Percentiles rank a stretch among this genome's conserved stretches.
Conservation (phyloP, 176 grass and related monocot species). For the Oryza rufipogon region DNA sequence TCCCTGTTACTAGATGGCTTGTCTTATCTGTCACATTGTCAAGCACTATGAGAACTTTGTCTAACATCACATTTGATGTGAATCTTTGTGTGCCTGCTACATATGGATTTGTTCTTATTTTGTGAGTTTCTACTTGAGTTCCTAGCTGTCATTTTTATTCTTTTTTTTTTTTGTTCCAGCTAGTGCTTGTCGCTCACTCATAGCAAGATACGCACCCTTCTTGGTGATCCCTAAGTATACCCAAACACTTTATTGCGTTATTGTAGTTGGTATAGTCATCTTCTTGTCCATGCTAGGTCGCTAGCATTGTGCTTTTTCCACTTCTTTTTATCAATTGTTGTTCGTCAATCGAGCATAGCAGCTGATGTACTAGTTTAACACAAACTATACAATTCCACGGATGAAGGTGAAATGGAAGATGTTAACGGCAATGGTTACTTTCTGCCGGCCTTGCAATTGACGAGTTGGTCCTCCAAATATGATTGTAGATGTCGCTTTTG, state of each 20-base stretch:
- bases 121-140: slow-evolving; percentile 11
- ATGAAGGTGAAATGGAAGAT: background rate
- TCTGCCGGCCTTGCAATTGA: slow-evolving; percentile 42
- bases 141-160: slow-evolving; percentile 11
- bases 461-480: background rate
- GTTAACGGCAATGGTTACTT: background rate
- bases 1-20: background rate
- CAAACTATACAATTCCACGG: background rate
- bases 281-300: background rate
- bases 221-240: slow-evolving; percentile 26
- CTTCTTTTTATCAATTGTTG: background rate
- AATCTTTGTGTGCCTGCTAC: slow-evolving; percentile 30
- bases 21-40: slow-evolving; percentile 9
- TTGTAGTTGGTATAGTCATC: slow-evolving; percentile 32
- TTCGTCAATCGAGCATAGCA: slow-evolving; percentile 16
- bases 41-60: slow-evolving; percentile 21
- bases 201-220: slow-evolving; percentile 19
- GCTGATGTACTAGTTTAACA: slow-evolving; percentile 1
- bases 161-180: slow-evolving; percentile 25
- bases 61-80: slow-evolving; percentile 36
- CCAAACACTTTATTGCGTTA: background rate
- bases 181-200: slow-evolving; percentile 32
- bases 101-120: slow-evolving; percentile 25
- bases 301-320: background rate
- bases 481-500: background rate